Evolutionary conservation across 495 filamentous ascomycete species (phyloP).

Genomic region (Penicillium riverlandense): DNA sequence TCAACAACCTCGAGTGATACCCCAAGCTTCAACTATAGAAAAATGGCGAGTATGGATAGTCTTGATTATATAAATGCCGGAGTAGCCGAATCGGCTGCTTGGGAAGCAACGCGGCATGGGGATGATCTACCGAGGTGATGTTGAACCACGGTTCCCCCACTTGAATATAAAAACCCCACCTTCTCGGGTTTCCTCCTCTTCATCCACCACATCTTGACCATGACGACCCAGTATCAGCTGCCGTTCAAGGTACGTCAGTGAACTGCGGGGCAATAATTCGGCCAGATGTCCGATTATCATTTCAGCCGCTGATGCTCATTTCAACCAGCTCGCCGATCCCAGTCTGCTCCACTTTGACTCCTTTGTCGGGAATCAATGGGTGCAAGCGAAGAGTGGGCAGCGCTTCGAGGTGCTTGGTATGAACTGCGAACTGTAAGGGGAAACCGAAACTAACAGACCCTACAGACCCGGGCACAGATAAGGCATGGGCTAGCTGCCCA

Average conservation of each 20-base stretch:
- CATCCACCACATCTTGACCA: conserved; percentile 4
- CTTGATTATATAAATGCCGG: conserved; percentile 3
- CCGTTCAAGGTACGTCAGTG: conserved; percentile 28
- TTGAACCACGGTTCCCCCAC: neutral
- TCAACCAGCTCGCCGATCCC: conserved; percentile 47
- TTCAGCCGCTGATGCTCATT: neutral
- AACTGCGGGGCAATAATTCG: neutral
- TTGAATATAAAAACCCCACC: neutral
- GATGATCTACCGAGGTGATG: no score
- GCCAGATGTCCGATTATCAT: conserved; percentile 10
- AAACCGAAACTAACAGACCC: conserved; percentile 2
- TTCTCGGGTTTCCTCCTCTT: no score
- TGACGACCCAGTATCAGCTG: conserved; percentile 29
- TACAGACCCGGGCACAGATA: conserved; percentile 57
- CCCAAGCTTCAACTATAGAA: no score
- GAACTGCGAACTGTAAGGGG: conserved; percentile 1
- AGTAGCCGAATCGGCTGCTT: no score
- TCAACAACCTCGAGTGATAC: no score
- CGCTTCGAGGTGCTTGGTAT: conserved; percentile 61
- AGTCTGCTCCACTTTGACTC: conserved; percentile 52
- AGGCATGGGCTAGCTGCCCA: conserved; percentile 58
- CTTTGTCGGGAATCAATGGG: conserved; percentile 56
- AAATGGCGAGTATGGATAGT: conserved; percentile 18
- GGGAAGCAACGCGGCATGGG: no score
- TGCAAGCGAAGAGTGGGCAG: conserved; percentile 52